phyloP scores from a whole-genome alignment of 2,329 filamentous ascomycete genomes.

The Alternaria panax region DNA sequence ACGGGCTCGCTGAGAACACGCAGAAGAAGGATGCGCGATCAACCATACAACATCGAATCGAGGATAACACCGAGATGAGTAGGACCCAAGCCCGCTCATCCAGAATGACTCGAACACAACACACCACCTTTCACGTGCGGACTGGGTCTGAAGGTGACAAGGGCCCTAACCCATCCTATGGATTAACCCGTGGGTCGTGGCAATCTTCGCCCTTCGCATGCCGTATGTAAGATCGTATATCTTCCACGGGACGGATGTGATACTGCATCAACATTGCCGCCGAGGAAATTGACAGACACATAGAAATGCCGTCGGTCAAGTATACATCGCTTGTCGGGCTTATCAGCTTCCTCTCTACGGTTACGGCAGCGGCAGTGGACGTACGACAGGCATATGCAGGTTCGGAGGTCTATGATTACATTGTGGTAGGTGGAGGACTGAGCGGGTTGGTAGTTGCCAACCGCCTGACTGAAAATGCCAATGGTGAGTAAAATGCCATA shows the following conservation, averaged over 20 bases:
- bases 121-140: background rate
- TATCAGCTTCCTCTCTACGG: background rate
- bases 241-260: background rate
- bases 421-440: constrained; percentile 31
- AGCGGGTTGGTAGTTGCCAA: constrained; percentile 30
- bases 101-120: background rate
- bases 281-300: background rate
- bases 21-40: background rate
- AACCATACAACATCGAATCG: background rate
- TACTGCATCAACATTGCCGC: background rate
- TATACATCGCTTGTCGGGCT: background rate
- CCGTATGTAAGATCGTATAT: background rate
- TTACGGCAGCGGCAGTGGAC: background rate
- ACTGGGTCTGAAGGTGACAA: background rate
- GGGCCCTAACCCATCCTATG: background rate
- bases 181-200: background rate
- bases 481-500: background rate
- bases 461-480: constrained; percentile 21
- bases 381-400: background rate
- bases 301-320: background rate
- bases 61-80: background rate
- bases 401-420: constrained; percentile 21
- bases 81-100: background rate
- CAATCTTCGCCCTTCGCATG: background rate
- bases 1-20: background rate